These are phyloP conservation scores for Plantago coronopus DNA, from an alignment of 305 asterid species.

Conservation along the genomic window DNA sequence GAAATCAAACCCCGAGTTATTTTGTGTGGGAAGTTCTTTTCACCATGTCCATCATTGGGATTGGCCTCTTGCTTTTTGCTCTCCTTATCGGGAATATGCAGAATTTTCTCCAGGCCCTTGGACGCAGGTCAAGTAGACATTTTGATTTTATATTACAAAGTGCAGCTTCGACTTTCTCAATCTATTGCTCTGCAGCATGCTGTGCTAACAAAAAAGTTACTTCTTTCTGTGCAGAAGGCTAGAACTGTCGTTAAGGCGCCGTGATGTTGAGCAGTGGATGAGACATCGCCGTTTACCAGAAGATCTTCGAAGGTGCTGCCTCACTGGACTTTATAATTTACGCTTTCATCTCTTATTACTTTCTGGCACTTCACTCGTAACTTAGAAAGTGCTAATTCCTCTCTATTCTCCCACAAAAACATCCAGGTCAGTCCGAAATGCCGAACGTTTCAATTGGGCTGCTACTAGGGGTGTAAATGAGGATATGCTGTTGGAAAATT, in stretches of 20 bases:
- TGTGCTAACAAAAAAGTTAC: too few relatives aligned
- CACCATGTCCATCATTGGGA: slow-evolving; percentile 56
- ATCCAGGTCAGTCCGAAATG: slow-evolving; percentile 50
- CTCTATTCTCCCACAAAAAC: too few relatives aligned
- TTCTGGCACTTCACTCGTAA: too few relatives aligned
- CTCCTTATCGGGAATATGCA: slow-evolving; percentile 65
- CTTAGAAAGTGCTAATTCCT: too few relatives aligned
- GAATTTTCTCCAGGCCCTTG: slow-evolving; percentile 65
- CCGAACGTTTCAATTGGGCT: slow-evolving; percentile 57
- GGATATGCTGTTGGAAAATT: slow-evolving; percentile 64
- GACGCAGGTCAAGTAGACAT: slow-evolving; percentile 37
- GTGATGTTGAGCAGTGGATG: slow-evolving; percentile 71
- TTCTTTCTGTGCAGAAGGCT: slow-evolving; percentile 35
- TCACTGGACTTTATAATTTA: not conserved
- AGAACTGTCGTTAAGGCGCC: slow-evolving; percentile 56
- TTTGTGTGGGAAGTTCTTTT: slow-evolving; percentile 57
- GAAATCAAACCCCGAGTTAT: slow-evolving; percentile 58
- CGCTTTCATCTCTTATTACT: not conserved
- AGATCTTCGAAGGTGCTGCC: slow-evolving; percentile 42
- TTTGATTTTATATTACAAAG: not conserved
- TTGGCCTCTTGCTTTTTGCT: slow-evolving; percentile 58
- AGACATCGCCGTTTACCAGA: slow-evolving; percentile 54
- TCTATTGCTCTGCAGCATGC: not conserved
- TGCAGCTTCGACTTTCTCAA: not conserved
- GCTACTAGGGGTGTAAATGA: slow-evolving; percentile 64